Evolutionary conservation across 768 basidiomycete genomes (phyloP).

Genomic region (Naganishia friedmannii): DNA sequence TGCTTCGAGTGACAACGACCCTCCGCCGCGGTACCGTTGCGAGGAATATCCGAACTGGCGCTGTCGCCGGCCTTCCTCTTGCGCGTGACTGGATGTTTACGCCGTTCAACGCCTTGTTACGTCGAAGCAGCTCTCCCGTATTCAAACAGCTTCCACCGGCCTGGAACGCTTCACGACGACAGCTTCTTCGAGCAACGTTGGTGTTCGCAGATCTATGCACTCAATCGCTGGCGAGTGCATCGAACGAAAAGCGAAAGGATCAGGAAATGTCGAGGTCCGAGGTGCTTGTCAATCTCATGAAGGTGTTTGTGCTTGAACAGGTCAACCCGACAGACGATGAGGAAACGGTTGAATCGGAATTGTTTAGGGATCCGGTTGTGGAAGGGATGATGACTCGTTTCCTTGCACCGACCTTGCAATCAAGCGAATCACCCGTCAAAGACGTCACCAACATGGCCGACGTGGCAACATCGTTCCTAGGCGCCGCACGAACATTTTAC

Average conservation of each 20-base stretch:
- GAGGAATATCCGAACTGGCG: conserved; percentile 48
- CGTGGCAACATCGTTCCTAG: conserved; percentile 55
- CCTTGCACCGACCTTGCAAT: conserved; percentile 59
- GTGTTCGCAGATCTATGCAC: conserved; percentile 60
- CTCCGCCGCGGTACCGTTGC: conserved; percentile 53
- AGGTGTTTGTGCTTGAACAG: conserved; percentile 85
- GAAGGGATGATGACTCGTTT: conserved; percentile 62
- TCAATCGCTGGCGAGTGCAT: conserved; percentile 42
- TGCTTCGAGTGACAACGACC: conserved; percentile 57
- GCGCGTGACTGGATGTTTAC: conserved; percentile 65
- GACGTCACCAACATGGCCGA: conserved; percentile 21
- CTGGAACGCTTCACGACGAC: conserved; percentile 78
- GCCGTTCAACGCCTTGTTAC: conserved; percentile 73
- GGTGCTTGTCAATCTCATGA: conserved; percentile 76
- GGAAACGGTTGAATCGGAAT: conserved; percentile 56
- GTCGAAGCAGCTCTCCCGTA: conserved; percentile 69
- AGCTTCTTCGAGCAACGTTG: conserved; percentile 69
- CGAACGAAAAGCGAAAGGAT: conserved; percentile 37
- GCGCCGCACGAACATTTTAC: conserved; percentile 73
- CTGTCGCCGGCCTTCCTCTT: conserved; percentile 57
- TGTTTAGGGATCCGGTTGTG: conserved; percentile 75
- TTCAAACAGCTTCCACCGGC: conserved; percentile 65
- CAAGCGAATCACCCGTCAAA: not conserved
- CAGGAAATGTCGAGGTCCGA: conserved; percentile 53
- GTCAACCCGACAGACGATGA: conserved; percentile 27